Percentiles rank a stretch among this genome's conserved stretches.
Conservation (phyloP, 2,329 filamentous ascomycete genomes). For the Colletotrichum filicis region DNA sequence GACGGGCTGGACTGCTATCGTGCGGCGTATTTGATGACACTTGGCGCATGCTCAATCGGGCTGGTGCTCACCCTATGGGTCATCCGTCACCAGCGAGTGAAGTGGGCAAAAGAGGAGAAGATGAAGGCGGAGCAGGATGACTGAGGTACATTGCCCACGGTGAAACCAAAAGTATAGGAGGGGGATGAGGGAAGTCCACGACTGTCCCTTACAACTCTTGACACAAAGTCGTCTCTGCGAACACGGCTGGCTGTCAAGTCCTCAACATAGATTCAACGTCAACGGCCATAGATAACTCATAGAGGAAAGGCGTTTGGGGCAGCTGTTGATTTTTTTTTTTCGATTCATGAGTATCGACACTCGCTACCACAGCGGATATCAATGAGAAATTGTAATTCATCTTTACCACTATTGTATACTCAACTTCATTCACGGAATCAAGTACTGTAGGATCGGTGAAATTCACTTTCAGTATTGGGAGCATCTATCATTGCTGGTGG, state of each 20-base stretch:
- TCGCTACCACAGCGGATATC: neutral
- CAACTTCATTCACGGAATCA: neutral
- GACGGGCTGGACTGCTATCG: slow-evolving; percentile 86
- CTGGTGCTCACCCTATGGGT: slow-evolving; percentile 77
- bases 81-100: slow-evolving; percentile 67
- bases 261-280: neutral
- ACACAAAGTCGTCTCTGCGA: neutral
- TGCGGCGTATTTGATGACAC: slow-evolving; percentile 82
- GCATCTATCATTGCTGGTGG: neutral
- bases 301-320: neutral
- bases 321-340: neutral
- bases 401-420: neutral
- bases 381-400: neutral
- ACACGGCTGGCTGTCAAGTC: neutral
- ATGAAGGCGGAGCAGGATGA: slow-evolving; percentile 52
- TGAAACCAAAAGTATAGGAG: neutral
- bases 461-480: neutral
- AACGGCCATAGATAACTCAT: neutral
- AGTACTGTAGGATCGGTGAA: neutral
- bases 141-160: slow-evolving; percentile 24
- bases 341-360: neutral
- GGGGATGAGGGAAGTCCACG: neutral
- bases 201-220: neutral
- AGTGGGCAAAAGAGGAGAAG: slow-evolving; percentile 49
- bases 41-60: slow-evolving; percentile 76